A percentile compares a stretch with the other conserved stretches of the same genome.
These are phyloP conservation scores for Dothiorella sarmentorum DNA, from an alignment of 2,329 filamentous ascomycete genomes.

Conservation along the genomic window DNA sequence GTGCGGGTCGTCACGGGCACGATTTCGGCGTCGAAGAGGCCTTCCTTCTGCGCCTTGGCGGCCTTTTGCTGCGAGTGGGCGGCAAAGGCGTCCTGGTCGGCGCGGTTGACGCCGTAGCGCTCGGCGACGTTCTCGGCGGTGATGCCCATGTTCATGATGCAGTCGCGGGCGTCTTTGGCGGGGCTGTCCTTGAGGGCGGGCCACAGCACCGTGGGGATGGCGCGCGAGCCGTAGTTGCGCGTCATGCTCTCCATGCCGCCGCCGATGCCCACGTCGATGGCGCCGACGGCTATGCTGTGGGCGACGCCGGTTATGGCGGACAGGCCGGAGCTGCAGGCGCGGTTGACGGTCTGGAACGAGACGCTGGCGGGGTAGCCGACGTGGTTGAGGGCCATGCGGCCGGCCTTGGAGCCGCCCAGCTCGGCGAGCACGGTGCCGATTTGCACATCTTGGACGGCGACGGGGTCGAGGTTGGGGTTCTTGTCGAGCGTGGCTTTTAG, in stretches of 20 bases:
- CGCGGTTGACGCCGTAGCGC: constrained; percentile 68
- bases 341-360: constrained; percentile 81
- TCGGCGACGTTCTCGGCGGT: constrained; percentile 85
- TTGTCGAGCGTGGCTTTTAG: constrained; percentile 66
- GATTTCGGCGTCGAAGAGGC: constrained; percentile 74
- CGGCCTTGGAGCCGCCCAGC: constrained; percentile 85
- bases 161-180: constrained; percentile 67
- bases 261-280: constrained; percentile 71
- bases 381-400: constrained; percentile 86
- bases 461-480: constrained; percentile 68
- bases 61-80: constrained; percentile 72
- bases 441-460: constrained; percentile 72
- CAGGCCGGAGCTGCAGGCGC: constrained; percentile 77
- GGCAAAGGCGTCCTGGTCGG: constrained; percentile 81
- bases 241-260: constrained; percentile 98
- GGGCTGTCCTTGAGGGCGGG: constrained; percentile 63
- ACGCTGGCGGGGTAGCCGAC: constrained; percentile 71
- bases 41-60: constrained; percentile 63
- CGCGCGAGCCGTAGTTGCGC: constrained; percentile 76
- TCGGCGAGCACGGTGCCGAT: constrained; percentile 89
- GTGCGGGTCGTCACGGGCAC: constrained; percentile 72
- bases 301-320: constrained; percentile 73
- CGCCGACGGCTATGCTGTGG: constrained; percentile 69
- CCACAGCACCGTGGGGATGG: constrained; percentile 78
- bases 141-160: constrained; percentile 90